phyloP scores from a whole-genome alignment of 345 rosid species.

The Geranium brycei region DNA sequence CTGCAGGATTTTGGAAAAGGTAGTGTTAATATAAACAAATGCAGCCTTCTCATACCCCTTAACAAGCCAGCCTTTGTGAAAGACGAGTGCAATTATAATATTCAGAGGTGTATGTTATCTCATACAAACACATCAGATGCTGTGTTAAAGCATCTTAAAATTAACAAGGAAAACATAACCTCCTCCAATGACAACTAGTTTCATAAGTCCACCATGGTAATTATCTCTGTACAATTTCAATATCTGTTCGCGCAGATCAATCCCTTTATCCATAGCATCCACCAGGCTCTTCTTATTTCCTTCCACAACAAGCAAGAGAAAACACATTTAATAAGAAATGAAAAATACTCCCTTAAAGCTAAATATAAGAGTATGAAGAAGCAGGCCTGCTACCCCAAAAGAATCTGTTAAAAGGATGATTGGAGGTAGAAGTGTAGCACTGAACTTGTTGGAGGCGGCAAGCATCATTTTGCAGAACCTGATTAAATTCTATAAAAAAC shows the following conservation, averaged over 20 bases:
- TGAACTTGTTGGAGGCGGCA: conserved; percentile 92
- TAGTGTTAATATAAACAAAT: not conserved
- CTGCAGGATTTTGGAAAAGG: conserved; percentile 29
- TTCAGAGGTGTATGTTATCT: not conserved
- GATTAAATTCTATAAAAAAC: conserved; percentile 62
- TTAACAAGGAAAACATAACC: conserved; percentile 25
- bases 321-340: conserved; percentile 5
- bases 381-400: conserved; percentile 47
- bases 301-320: conserved; percentile 23
- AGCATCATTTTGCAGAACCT: conserved; percentile 81
- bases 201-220: conserved; percentile 89
- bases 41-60: not conserved
- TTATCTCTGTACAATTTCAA: conserved; percentile 48
- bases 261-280: conserved; percentile 77
- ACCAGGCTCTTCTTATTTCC: conserved; percentile 89
- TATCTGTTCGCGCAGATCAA: conserved; percentile 67
- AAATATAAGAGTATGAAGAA: not conserved
- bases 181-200: conserved; percentile 93
- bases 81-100: not conserved
- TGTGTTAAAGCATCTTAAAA: not conserved
- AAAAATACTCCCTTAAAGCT: conserved; percentile 10
- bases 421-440: conserved; percentile 60
- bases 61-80: not conserved
- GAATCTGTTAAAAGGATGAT: conserved; percentile 72
- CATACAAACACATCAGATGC: not conserved